Base-by-base conservation (phyloP, 495 filamentous ascomycete species). In the Neurospora hispaniola region DNA sequence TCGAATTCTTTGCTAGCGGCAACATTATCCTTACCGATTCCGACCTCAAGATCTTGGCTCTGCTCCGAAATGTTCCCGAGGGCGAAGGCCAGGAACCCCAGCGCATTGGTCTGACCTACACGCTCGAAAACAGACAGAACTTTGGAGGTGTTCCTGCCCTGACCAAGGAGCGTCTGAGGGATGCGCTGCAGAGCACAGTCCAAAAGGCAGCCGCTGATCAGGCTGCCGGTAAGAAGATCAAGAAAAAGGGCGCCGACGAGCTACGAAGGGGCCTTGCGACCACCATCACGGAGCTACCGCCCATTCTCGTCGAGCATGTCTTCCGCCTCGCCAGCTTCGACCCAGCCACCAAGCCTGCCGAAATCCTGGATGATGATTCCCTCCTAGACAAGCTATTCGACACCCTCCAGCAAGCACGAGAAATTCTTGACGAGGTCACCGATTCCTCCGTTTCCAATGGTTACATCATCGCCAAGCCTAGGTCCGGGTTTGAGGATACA, bases 1-100 rank as follows among this genome's bases (percentile, higher is more conserved):
- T 99, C 46, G 96, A 99, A 81, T 99, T 99, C 82, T 99, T 96
- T 81, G 95, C 96, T 5, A 79, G 85, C 73, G 96, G 96, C 42
- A 99, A 99, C 80, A 90, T 99, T 71, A 91, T 99, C 70, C 84
- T 99, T 70, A 96, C 94, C 4, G 93, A 98, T 78, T 85, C 86
- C 46, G 91, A 95, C 16, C 83, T 93, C 71, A 92, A 88, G 69
- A 91, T 97, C 73, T 78, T 98, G 14, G 88, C 91, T 4, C 82
- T 98, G 46, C 84, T 96, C 76, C 90, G 96, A n/a, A 88, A 90
- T 73, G 95, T 99, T 5, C 78, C 87, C 27, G 89, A 88, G 16
- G 85, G 87, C 4, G 92, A 94, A 74, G 93, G 90, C 1, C 87
- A 90, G 76, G 91, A 93, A 69, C 90, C 91, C 42, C 91, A 94